A percentile compares a stretch with the other conserved stretches of the same genome.
phyloP scores from a whole-genome alignment of 2,329 filamentous ascomycete species.

The Neofusicoccum sp. region DNA sequence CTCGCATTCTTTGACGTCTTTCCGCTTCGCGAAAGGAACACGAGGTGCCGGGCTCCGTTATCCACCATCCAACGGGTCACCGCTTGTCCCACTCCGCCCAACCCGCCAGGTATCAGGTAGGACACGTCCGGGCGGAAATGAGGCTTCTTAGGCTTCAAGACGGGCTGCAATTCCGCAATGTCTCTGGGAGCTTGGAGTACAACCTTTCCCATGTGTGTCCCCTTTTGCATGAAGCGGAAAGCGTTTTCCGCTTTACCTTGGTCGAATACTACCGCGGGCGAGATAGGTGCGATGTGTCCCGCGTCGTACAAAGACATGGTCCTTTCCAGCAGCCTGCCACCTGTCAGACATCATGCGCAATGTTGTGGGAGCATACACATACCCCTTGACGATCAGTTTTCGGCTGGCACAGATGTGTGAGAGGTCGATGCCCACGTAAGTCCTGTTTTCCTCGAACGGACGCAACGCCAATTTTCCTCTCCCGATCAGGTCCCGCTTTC shows the following conservation, averaged over 20 bases:
- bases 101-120: conserved; percentile 20
- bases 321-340: too few relatives aligned
- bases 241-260: conserved; percentile 21
- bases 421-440: conserved; percentile 11
- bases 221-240: conserved; percentile 22
- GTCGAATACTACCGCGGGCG: neutral
- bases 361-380: too few relatives aligned
- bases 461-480: conserved; percentile 10
- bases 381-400: neutral
- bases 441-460: conserved; percentile 8
- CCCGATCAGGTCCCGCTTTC: conserved; percentile 20
- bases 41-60: conserved; percentile 10
- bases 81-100: conserved; percentile 18
- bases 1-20: too few relatives aligned
- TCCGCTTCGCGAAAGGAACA: conserved; percentile 19
- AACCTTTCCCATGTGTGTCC: conserved; percentile 20
- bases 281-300: too few relatives aligned
- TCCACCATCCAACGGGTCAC: conserved; percentile 15
- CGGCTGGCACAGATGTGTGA: neutral
- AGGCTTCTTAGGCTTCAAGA: neutral
- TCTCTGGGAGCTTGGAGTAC: conserved; percentile 21
- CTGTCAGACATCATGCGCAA: too few relatives aligned
- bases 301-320: neutral
- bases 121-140: neutral
- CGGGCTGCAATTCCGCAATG: neutral